These are phyloP conservation scores for Neofusicoccum parvum DNA, from an alignment of 2,329 filamentous ascomycete genomes.

Conservation along the genomic window DNA sequence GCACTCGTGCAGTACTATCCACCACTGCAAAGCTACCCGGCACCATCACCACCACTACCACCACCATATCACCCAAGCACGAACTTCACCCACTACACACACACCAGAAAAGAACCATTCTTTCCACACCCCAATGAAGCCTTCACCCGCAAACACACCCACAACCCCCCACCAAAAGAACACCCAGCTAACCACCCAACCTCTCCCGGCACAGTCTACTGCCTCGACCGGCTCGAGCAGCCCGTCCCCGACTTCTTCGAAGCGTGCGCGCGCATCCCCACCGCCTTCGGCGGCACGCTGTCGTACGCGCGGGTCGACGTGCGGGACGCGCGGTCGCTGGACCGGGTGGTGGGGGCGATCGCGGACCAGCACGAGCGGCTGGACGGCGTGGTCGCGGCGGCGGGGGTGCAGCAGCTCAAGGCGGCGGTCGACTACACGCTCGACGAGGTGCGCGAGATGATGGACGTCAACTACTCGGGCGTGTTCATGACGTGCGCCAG, in stretches of 20 bases:
- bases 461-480: slow-evolving; percentile 61
- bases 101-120: too few relatives aligned
- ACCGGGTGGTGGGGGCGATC: slow-evolving; percentile 67
- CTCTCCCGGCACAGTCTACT: slow-evolving; percentile 54
- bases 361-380: slow-evolving; percentile 68
- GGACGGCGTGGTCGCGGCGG: slow-evolving; percentile 75
- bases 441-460: slow-evolving; percentile 60
- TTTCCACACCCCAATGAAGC: too few relatives aligned
- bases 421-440: slow-evolving; percentile 73
- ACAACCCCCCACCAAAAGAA: not conserved
- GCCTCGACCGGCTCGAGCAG: slow-evolving; percentile 61
- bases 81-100: too few relatives aligned
- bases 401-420: slow-evolving; percentile 77
- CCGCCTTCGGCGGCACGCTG: slow-evolving; percentile 64
- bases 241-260: slow-evolving; percentile 63
- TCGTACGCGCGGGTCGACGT: slow-evolving; percentile 80
- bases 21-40: too few relatives aligned
- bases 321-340: slow-evolving; percentile 66
- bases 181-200: not conserved
- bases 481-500: slow-evolving; percentile 63
- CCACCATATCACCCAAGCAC: too few relatives aligned
- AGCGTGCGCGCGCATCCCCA: slow-evolving; percentile 61
- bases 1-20: too few relatives aligned
- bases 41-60: too few relatives aligned
- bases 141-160: not conserved